Conservation (phyloP, 1,139 yeast genomes). For the Hyphopichia pseudoburtonii region DNA sequence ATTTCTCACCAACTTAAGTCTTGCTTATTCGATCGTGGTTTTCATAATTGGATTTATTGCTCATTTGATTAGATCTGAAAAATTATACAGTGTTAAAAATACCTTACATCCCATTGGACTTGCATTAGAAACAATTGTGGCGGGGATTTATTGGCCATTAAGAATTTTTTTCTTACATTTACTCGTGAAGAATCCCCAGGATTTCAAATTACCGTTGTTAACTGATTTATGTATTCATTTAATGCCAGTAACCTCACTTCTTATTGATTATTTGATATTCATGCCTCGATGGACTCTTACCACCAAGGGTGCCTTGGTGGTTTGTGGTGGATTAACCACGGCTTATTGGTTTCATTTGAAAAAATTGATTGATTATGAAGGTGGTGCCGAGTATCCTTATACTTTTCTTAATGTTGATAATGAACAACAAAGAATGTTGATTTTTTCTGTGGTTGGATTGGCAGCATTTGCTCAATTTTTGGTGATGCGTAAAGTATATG, state of each 20-base stretch:
- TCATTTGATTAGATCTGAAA: constrained; percentile 28
- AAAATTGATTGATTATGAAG: constrained; percentile 42
- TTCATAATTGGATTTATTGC: constrained; percentile 41
- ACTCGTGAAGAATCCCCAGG: constrained; percentile 31
- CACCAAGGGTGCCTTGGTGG: constrained; percentile 36
- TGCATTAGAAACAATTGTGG: constrained; percentile 58
- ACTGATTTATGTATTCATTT: constrained; percentile 61
- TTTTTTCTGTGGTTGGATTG: constrained; percentile 51
- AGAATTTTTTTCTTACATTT: constrained; percentile 49
- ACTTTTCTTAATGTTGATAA: constrained; percentile 59
- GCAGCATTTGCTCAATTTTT: constrained; percentile 42
- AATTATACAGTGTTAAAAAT: constrained; percentile 31
- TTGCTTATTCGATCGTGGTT: constrained; percentile 47
- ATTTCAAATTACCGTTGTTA: constrained; percentile 39
- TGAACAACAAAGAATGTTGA: constrained; percentile 39
- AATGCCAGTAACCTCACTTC: constrained; percentile 53
- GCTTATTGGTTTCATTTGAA: constrained; percentile 57
- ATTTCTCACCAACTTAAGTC: constrained; percentile 58
- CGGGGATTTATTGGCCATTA: constrained; percentile 66
- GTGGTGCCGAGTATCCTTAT: constrained; percentile 60
- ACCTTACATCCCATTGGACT: constrained; percentile 51
- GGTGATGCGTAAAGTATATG: constrained; percentile 26
- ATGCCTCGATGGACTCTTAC: constrained; percentile 49
- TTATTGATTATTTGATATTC: constrained; percentile 54
- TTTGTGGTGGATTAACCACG: constrained; percentile 38